These are phyloP conservation scores for Sporisorium iseilematis-ciliati DNA, from an alignment of 1,284 basidiomycete genomes.

Conservation along the genomic window DNA sequence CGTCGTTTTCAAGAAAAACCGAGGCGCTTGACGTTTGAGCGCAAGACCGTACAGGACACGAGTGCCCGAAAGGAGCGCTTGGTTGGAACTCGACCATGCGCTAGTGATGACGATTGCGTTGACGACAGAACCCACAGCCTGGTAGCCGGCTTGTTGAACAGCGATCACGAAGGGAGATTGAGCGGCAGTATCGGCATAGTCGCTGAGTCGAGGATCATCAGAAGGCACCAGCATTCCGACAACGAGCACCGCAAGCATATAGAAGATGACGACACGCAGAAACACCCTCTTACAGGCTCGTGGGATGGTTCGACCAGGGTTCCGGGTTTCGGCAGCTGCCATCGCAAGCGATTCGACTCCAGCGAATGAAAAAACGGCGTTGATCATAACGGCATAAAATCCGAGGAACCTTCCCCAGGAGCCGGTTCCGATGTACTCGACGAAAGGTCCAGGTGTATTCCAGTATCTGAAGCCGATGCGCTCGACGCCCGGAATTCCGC, in stretches of 20 bases:
- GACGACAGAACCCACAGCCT: constrained; percentile 73
- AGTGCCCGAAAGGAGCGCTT: constrained; percentile 83
- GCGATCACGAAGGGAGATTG: constrained; percentile 69
- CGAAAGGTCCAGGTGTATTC: constrained; percentile 71
- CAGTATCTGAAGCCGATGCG: constrained; percentile 62
- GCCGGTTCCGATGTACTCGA: constrained; percentile 72
- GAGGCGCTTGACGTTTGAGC: constrained; percentile 80
- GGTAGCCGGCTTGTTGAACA: constrained; percentile 59
- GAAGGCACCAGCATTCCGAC: constrained; percentile 84
- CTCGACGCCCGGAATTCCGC: constrained; percentile 49
- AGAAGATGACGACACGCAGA: constrained; percentile 80
- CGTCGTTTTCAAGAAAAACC: constrained; percentile 78
- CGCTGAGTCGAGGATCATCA: constrained; percentile 51
- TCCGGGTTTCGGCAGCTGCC: constrained; percentile 57
- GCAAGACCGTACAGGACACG: constrained; percentile 82
- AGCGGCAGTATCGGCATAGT: constrained; percentile 42
- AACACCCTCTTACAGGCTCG: constrained; percentile 74
- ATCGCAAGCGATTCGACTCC: constrained; percentile 76
- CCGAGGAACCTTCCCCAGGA: constrained; percentile 73
- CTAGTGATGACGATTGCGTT: constrained; percentile 83
- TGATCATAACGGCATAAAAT: constrained; percentile 61
- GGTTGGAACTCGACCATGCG: constrained; percentile 86
- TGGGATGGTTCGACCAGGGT: constrained; percentile 52
- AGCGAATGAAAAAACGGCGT: constrained; percentile 84
- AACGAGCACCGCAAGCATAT: constrained; percentile 72